These are phyloP conservation scores for Eucalyptus melliodora DNA, from an alignment of 345 rosid genomes.

Conservation along the genomic window DNA sequence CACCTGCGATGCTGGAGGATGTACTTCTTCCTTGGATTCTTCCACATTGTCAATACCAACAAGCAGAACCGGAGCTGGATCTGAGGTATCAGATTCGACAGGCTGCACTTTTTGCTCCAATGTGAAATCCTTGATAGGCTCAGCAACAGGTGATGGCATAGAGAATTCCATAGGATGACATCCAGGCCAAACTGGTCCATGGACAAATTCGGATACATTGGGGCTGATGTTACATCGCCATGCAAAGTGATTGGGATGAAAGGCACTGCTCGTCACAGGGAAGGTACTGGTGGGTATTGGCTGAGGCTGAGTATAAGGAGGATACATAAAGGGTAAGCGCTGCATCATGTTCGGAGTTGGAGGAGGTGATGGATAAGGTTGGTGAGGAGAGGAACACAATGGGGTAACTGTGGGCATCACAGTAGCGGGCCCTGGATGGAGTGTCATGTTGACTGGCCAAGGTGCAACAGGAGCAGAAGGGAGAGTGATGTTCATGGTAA, in stretches of 20 bases:
- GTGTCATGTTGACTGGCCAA: constrained; percentile 82
- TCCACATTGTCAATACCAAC: constrained; percentile 34
- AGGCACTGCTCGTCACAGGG: constrained; percentile 63
- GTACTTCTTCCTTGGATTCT: constrained; percentile 24
- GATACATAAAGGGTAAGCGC: constrained; percentile 72
- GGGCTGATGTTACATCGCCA: constrained; percentile 67
- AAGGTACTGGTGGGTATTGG: constrained; percentile 54
- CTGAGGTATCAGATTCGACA: constrained; percentile 10
- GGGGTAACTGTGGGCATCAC: constrained; percentile 32
- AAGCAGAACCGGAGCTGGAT: constrained; percentile 26
- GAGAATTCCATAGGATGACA: constrained; percentile 63
- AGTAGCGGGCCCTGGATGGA: constrained; percentile 60
- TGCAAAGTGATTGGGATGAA: constrained; percentile 74
- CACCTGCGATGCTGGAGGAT: constrained; percentile 20
- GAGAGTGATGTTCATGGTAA: constrained; percentile 45
- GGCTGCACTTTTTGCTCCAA: constrained; percentile 27
- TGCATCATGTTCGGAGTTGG: constrained; percentile 84
- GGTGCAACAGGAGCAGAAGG: constrained; percentile 46
- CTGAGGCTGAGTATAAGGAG: constrained; percentile 63
- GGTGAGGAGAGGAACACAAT: constrained; percentile 44
- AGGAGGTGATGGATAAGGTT: constrained; percentile 74
- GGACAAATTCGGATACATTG: constrained; percentile 57
- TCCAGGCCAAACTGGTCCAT: constrained; percentile 62
- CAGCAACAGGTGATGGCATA: constrained; percentile 45
- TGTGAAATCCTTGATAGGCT: constrained; percentile 41